Percentiles rank a stretch among this genome's conserved stretches.
Conservation (phyloP, 2,329 filamentous ascomycete genomes). For the Beauveria asiatica region DNA sequence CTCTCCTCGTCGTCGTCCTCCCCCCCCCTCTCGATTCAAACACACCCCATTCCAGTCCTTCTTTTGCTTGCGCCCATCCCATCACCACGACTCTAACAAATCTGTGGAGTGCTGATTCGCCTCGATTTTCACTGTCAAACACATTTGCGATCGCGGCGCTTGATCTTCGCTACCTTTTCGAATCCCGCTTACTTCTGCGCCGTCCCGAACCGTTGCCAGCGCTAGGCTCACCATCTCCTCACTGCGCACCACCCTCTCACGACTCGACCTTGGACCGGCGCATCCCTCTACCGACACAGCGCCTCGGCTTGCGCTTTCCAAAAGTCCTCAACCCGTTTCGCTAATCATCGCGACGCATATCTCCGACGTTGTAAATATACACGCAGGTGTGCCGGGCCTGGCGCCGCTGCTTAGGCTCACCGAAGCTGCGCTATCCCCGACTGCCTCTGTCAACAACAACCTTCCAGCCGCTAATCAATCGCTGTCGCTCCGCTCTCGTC, state of each 20-base stretch:
- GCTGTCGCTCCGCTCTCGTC: conserved; percentile 3
- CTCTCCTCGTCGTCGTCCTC: conserved; percentile 19
- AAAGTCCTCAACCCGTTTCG: not conserved
- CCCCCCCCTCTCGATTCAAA: conserved; percentile 19
- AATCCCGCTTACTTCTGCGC: not conserved
- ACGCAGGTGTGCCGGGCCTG: not conserved
- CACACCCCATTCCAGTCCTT: conserved; percentile 24
- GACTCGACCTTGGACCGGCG: not conserved
- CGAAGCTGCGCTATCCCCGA: not conserved
- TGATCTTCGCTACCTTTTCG: not conserved
- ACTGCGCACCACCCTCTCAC: not conserved
- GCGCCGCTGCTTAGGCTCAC: not conserved
- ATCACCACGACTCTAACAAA: conserved; percentile 14
- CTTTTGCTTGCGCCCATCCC: conserved; percentile 23
- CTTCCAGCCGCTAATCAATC: conserved; percentile 4
- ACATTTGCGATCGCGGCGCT: conserved; percentile 11
- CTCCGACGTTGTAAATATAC: not conserved
- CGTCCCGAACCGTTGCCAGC: not conserved
- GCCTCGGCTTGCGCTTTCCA: not conserved
- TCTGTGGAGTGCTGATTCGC: conserved; percentile 12
- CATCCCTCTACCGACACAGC: not conserved
- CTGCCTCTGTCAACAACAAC: not conserved
- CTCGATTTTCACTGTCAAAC: not conserved
- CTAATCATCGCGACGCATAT: not conserved
- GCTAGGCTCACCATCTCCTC: conserved; percentile 1